Evolutionary conservation across 78 protist species (phyloP).

Genomic region (Dictyostelium brefeldianum): DNA sequence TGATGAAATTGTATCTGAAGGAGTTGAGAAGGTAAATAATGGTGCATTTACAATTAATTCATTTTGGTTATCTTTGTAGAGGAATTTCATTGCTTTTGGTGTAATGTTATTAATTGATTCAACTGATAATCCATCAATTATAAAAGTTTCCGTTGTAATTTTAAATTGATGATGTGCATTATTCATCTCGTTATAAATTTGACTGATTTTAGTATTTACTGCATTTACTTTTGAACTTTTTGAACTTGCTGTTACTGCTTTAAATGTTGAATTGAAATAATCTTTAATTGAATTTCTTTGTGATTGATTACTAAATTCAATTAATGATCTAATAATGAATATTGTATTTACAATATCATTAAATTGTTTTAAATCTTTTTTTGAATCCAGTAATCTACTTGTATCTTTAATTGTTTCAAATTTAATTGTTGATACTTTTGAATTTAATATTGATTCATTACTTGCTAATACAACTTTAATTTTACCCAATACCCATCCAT

Average conservation of each 20-base stretch:
- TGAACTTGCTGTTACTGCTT: background rate
- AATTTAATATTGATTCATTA: too few species aligned
- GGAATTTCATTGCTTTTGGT: background rate
- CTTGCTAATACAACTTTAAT: too few species aligned
- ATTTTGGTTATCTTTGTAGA: background rate
- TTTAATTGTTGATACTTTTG: too few species aligned
- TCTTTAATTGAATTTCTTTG: conserved; percentile 2
- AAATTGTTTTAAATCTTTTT: background rate
- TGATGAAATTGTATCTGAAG: background rate
- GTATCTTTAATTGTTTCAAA: too few species aligned
- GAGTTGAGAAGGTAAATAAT: background rate
- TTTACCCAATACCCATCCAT: too few species aligned
- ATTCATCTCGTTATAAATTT: background rate
- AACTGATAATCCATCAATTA: background rate
- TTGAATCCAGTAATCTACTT: background rate
- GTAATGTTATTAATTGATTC: background rate
- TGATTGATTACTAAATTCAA: background rate
- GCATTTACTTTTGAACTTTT: background rate
- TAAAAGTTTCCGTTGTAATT: background rate
- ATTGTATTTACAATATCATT: background rate
- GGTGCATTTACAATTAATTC: background rate
- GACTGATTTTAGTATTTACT: background rate
- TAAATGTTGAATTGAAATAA: background rate
- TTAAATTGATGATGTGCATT: background rate
- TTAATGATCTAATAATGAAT: background rate